Conservation (phyloP, 805 yeast genomes). For the Candida morakotiae region DNA sequence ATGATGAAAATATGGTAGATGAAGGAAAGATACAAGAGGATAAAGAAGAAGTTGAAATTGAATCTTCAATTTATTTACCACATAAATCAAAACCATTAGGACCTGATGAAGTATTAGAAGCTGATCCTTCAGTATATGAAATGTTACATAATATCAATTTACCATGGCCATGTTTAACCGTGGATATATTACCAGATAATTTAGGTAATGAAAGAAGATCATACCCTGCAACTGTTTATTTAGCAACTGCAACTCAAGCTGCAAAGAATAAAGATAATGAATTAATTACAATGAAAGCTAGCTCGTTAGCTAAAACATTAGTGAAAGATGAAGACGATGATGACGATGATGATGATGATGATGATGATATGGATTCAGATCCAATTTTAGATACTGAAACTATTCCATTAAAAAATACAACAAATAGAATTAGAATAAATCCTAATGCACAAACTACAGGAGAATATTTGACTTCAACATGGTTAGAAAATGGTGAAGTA, state of each 20-base stretch:
- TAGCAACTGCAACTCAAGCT: slow-evolving; percentile 95
- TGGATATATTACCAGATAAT: slow-evolving; percentile 83
- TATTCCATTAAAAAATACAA: slow-evolving; percentile 74
- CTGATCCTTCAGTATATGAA: slow-evolving; percentile 93
- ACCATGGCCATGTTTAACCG: slow-evolving; percentile 96
- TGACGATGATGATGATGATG: slow-evolving; percentile 70
- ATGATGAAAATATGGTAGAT: slow-evolving; percentile 40
- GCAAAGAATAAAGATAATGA: slow-evolving; percentile 83
- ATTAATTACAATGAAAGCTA: slow-evolving; percentile 74
- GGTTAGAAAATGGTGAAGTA: slow-evolving; percentile 89
- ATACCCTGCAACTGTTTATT: slow-evolving; percentile 81
- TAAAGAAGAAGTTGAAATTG: slow-evolving; percentile 29
- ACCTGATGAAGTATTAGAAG: slow-evolving; percentile 92
- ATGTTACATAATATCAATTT: slow-evolving; percentile 92
- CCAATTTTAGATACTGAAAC: slow-evolving; percentile 86
- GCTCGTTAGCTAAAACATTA: slow-evolving; percentile 78
- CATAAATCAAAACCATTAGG: slow-evolving; percentile 87
- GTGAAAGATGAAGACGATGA: slow-evolving; percentile 81
- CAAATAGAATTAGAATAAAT: slow-evolving; percentile 82
- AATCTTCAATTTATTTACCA: slow-evolving; percentile 69
- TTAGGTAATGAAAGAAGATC: slow-evolving; percentile 85
- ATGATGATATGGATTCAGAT: slow-evolving; percentile 58
- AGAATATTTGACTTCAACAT: slow-evolving; percentile 81
- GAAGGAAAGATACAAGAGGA: slow-evolving; percentile 36
- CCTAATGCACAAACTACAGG: slow-evolving; percentile 73